Conservation (phyloP, 1,284 basidiomycete genomes). For the Ceratobasidium sp. region DNA sequence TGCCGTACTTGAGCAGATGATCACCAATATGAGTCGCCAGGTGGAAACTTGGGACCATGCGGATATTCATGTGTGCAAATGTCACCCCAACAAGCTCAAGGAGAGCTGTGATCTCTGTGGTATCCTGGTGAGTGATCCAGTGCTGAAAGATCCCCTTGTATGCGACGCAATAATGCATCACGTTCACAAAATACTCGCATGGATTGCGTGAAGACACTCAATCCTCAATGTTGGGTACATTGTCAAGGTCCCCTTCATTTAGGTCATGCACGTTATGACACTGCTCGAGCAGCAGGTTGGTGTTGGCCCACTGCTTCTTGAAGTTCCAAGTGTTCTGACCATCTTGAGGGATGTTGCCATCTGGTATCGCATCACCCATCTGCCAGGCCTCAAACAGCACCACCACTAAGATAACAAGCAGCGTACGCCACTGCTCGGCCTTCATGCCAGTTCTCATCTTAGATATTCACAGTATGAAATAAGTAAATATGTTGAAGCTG, state of each 20-base stretch:
- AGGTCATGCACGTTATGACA: neutral
- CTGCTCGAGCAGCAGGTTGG: neutral
- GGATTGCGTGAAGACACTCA: slow-evolving; percentile 10
- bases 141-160: neutral
- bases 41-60: slow-evolving; percentile 8
- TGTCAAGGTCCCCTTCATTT: slow-evolving; percentile 1
- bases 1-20: slow-evolving; percentile 14
- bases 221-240: neutral
- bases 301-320: neutral
- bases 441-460: neutral
- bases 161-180: slow-evolving; percentile 25
- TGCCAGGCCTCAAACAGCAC: slow-evolving; percentile 16
- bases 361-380: neutral
- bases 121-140: neutral
- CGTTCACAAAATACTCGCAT: neutral
- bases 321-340: neutral
- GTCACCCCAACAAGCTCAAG: neutral
- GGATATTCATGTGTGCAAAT: slow-evolving; percentile 15
- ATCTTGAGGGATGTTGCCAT: neutral
- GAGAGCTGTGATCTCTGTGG: neutral
- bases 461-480: neutral
- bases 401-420: neutral
- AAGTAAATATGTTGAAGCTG: neutral
- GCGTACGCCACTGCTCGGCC: neutral
- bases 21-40: slow-evolving; percentile 1